Base-by-base conservation (phyloP, 495 filamentous ascomycete species). In the Trichoderma orchidacearum region DNA sequence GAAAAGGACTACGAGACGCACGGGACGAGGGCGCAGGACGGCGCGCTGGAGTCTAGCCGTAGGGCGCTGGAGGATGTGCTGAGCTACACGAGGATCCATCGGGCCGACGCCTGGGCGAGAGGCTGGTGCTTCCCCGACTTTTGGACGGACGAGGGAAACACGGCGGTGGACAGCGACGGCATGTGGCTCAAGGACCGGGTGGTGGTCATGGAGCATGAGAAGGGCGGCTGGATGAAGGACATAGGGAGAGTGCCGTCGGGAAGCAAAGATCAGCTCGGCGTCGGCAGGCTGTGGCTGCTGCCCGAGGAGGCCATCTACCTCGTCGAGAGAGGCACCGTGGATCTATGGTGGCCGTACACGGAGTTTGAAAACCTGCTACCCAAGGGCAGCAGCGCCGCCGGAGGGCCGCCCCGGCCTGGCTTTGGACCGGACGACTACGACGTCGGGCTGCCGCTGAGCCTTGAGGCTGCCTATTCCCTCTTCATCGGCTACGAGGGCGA, bases 1-100 rank as follows among this genome's bases (percentile, higher is more conserved):
- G 87, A 93, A 65, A 98, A 98, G 68, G 93, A 98, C 73, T 98
- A 96, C 68, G 93, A 96, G 70, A 81, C 87, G 13, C 88, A 97
- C 68, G 88, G 85, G 56, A 97, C 93, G 13, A 73, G 80, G 48
- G 80, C 85, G 55, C 93, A 98, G 69, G 80, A 82, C 60, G 70
- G 78, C 53, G 78, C 84, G 25, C 85, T 98, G 51, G 81, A 83
- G 59, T 81, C 85, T 23, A 92, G 88, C 28, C 82, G 92, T n/a
- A 72, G 77, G 56, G 93, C 91, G 0, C 96, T 98, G 90, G 83
- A 92, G 68, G 83, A 89, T 62, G 91, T 90, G 5, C 79, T 98
- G 60, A 76, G 80, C 48, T 82, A 83, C 56, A 82, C 83, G 3
- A 79, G 90, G 30, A 64, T 84, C 4, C 89, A 92, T 60, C 58